Conservation (phyloP, 1,284 basidiomycete genomes). For the Abortiporus biennis region DNA sequence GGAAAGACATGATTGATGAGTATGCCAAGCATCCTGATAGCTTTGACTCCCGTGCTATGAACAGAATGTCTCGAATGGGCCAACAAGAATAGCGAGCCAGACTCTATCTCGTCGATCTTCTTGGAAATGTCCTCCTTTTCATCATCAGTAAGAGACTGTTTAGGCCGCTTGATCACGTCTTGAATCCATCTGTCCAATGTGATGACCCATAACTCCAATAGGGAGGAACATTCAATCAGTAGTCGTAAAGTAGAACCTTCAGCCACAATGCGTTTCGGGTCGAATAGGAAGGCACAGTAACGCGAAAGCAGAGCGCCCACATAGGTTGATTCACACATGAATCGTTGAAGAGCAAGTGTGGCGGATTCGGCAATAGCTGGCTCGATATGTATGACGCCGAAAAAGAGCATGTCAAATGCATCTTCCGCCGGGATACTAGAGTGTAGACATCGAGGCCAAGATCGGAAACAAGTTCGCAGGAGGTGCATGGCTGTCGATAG, state of each 20-base stretch:
- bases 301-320: slow-evolving; percentile 61
- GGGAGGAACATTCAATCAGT: slow-evolving; percentile 55
- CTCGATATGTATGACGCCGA: slow-evolving; percentile 82
- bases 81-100: slow-evolving; percentile 77
- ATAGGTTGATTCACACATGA: slow-evolving; percentile 59
- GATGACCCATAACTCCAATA: slow-evolving; percentile 73
- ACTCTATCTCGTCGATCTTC: slow-evolving; percentile 59
- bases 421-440: slow-evolving; percentile 48
- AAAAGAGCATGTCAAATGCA: slow-evolving; percentile 76
- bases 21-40: slow-evolving; percentile 47
- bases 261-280: slow-evolving; percentile 59
- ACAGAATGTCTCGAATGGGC: slow-evolving; percentile 50
- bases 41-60: slow-evolving; percentile 52
- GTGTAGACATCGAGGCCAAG: slow-evolving; percentile 82
- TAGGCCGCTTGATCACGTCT: slow-evolving; percentile 36
- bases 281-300: slow-evolving; percentile 77
- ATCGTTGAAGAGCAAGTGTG: slow-evolving; percentile 63
- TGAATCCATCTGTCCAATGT: slow-evolving; percentile 69
- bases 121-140: slow-evolving; percentile 32
- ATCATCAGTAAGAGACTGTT: slow-evolving; percentile 21
- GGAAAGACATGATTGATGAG: slow-evolving; percentile 36
- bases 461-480: slow-evolving; percentile 75
- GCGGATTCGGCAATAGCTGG: slow-evolving; percentile 69
- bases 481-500: slow-evolving; percentile 67
- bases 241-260: slow-evolving; percentile 62